These are phyloP conservation scores for Apostasia ramifera DNA, from an alignment of 106 monocot species.

Conservation along the genomic window DNA sequence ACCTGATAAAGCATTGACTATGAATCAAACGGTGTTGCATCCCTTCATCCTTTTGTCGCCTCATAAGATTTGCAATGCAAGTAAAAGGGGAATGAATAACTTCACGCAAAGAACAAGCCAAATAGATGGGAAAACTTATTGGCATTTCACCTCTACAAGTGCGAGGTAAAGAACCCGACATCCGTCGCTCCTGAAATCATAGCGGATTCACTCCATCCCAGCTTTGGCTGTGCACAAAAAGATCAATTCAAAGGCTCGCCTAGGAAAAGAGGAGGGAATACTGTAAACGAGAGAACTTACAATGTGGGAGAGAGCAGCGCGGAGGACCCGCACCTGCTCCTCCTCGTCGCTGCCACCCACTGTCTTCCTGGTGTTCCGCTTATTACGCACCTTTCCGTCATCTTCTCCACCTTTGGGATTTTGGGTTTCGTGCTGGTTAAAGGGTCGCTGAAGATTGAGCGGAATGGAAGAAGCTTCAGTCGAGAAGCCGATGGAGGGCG, in stretches of 20 bases:
- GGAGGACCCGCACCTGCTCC: slow-evolving; percentile 61
- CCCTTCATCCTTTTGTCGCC: too few species aligned
- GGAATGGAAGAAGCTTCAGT: slow-evolving; percentile 5
- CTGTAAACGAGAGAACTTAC: slow-evolving; percentile 17
- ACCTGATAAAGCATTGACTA: too few species aligned
- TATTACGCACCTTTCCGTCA: not conserved
- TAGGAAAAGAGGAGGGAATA: not conserved
- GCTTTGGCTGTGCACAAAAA: slow-evolving; percentile 23
- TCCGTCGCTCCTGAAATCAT: slow-evolving; percentile 82
- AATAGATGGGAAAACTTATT: not conserved
- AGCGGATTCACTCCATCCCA: slow-evolving; percentile 67
- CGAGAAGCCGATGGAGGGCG: not conserved
- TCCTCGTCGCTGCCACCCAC: slow-evolving; percentile 36
- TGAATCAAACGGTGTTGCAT: too few species aligned
- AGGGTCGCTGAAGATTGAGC: not conserved
- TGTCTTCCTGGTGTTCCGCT: slow-evolving; percentile 3
- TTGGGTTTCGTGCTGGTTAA: slow-evolving; percentile 2
- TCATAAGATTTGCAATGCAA: not conserved
- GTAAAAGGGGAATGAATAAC: not conserved
- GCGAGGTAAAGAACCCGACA: slow-evolving; percentile 71
- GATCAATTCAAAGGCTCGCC: not conserved
- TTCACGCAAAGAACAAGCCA: not conserved
- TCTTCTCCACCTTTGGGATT: not conserved
- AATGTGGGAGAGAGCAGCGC: slow-evolving; percentile 60
- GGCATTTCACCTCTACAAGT: slow-evolving; percentile 36